phyloP scores from a whole-genome alignment of 1,139 yeast species.

The Debaryomyces sp. region DNA sequence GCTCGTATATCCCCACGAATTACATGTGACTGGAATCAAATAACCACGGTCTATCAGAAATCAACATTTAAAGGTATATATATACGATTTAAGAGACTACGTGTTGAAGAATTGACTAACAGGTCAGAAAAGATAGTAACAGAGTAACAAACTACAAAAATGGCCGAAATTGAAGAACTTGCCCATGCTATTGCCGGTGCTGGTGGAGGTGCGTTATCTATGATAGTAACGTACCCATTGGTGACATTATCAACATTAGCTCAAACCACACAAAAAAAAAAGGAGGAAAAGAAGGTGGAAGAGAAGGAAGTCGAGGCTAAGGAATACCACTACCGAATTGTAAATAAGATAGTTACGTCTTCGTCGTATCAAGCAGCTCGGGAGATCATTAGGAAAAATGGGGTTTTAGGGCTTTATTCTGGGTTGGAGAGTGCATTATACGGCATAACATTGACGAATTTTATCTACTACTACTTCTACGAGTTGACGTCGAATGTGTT shows the following conservation, averaged over 20 bases:
- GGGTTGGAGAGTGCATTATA: constrained; percentile 88
- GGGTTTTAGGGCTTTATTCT: constrained; percentile 72
- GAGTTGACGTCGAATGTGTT: constrained; percentile 67
- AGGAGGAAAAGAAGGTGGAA: constrained; percentile 29
- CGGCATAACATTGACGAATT: constrained; percentile 85
- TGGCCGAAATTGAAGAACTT: constrained; percentile 51
- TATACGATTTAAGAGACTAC: not conserved
- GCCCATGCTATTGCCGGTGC: constrained; percentile 95
- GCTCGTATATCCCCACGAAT: not conserved
- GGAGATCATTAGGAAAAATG: constrained; percentile 61
- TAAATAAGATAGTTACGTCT: constrained; percentile 22
- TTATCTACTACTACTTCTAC: constrained; percentile 88
- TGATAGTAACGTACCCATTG: constrained; percentile 84
- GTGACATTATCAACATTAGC: constrained; percentile 84
- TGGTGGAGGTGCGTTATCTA: constrained; percentile 86
- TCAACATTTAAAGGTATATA: not conserved
- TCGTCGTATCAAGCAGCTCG: constrained; percentile 38
- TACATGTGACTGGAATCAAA: constrained; percentile 1
- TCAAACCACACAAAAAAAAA: constrained; percentile 60
- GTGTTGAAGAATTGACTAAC: not conserved
- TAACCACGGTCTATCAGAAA: not conserved
- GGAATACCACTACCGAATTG: constrained; percentile 23
- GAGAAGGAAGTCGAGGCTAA: constrained; percentile 10
- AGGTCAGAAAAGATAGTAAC: not conserved
- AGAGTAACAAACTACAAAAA: constrained; percentile 11